phyloP scores from a whole-genome alignment of 2,329 filamentous ascomycete genomes.

The Stemphylium beticola region DNA sequence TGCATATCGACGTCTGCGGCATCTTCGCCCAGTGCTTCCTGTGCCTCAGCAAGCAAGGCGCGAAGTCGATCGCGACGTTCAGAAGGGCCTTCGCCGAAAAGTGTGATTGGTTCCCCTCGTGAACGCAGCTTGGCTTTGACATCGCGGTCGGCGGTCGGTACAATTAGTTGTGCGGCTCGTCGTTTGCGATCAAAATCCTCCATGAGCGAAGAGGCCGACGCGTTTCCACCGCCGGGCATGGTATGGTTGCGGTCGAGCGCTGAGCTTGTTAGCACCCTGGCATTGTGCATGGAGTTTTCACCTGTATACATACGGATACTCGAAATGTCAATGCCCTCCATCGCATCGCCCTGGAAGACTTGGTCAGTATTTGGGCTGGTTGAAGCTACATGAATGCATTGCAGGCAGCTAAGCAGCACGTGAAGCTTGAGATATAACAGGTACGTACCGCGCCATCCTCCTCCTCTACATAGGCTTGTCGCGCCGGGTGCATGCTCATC shows the following conservation, averaged over 20 bases:
- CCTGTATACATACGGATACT: constrained; percentile 63
- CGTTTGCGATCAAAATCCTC: constrained; percentile 91
- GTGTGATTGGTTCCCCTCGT: constrained; percentile 88
- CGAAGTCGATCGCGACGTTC: constrained; percentile 88
- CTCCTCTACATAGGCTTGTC: constrained; percentile 94
- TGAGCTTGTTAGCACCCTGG: constrained; percentile 12
- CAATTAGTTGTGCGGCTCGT: constrained; percentile 83
- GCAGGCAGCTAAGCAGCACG: constrained; percentile 8
- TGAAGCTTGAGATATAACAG: constrained; percentile 24
- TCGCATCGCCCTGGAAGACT: constrained; percentile 56
- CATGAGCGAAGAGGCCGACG: constrained; percentile 83
- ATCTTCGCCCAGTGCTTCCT: constrained; percentile 66
- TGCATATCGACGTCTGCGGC: constrained; percentile 58
- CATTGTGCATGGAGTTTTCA: no score
- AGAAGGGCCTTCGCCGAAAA: constrained; percentile 88
- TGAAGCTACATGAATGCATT: background rate
- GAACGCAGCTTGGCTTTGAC: constrained; percentile 74
- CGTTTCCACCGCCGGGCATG: constrained; percentile 74
- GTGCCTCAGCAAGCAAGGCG: constrained; percentile 76
- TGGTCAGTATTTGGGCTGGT: constrained; percentile 13
- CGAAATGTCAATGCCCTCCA: constrained; percentile 65
- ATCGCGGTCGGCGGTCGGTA: constrained; percentile 90
- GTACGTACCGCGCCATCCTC: constrained; percentile 68
- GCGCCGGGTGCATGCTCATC: constrained; percentile 78
- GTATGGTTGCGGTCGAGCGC: constrained; percentile 84